Evolutionary conservation across 805 yeast genomes (phyloP).

Genomic region (Candida odintsovae): DNA sequence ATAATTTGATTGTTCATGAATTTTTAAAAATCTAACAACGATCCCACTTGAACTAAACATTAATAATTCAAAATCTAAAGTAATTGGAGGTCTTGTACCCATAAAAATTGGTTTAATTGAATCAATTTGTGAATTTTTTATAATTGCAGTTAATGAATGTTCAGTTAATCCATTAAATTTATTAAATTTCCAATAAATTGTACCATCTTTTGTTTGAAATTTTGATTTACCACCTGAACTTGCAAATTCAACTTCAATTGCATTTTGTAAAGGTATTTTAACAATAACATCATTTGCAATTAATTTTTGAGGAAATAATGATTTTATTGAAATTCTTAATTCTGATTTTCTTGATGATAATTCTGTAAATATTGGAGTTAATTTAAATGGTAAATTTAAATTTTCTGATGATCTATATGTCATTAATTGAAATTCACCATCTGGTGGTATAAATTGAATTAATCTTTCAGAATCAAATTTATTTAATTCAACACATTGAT

Average conservation of each 20-base stretch:
- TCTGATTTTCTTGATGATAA: slow-evolving; percentile 41
- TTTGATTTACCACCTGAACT: slow-evolving; percentile 62
- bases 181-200: slow-evolving; percentile 63
- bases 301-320: slow-evolving; percentile 52
- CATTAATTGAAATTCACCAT: slow-evolving; percentile 82
- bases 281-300: slow-evolving; percentile 60
- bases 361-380: slow-evolving; percentile 49
- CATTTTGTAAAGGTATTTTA: slow-evolving; percentile 64
- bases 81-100: slow-evolving; percentile 62
- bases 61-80: slow-evolving; percentile 58
- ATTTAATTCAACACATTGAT: slow-evolving; percentile 75
- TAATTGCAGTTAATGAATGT: slow-evolving; percentile 51
- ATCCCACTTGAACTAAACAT: slow-evolving; percentile 78
- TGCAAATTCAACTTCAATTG: slow-evolving; percentile 41
- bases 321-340: slow-evolving; percentile 54
- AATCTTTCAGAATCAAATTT: slow-evolving; percentile 59
- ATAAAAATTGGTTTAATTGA: slow-evolving; percentile 4
- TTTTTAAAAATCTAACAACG: slow-evolving; percentile 64
- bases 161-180: slow-evolving; percentile 66
- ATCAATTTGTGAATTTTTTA: slow-evolving; percentile 24
- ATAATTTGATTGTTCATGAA: slow-evolving; percentile 54
- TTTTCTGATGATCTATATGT: slow-evolving; percentile 56
- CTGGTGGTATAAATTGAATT: slow-evolving; percentile 79
- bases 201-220: slow-evolving; percentile 58
- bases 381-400: slow-evolving; percentile 63